A percentile compares a stretch with the other conserved stretches of the same genome.
Evolutionary conservation across 2,329 filamentous ascomycete genomes (phyloP).

Genomic region (Aureobasidium leucospermi): DNA sequence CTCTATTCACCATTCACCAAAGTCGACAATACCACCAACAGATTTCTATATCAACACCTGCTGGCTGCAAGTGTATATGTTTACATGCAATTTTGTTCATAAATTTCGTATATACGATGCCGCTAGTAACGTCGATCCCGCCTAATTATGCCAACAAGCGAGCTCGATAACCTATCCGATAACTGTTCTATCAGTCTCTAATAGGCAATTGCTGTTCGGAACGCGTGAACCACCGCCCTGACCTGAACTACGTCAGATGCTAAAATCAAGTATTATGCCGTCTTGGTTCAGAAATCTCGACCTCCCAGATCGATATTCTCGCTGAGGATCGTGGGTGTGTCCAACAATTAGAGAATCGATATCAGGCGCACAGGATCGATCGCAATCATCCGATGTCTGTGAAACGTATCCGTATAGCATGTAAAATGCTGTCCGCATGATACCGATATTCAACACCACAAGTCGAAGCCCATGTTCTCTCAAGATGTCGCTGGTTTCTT

Average conservation of each 20-base stretch:
- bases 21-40: neutral
- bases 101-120: neutral
- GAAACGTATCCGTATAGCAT: neutral
- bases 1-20: neutral
- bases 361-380: no score
- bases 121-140: neutral
- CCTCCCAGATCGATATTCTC: neutral
- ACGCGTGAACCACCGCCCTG: neutral
- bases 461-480: neutral
- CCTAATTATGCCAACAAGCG: conserved; percentile 2
- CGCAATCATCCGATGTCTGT: no score
- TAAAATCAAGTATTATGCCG: neutral
- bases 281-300: neutral
- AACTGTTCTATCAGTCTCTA: neutral
- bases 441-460: no score
- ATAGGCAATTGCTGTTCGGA: neutral
- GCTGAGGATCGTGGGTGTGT: neutral
- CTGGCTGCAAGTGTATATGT: neutral
- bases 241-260: neutral
- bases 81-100: neutral
- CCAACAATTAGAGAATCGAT: neutral
- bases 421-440: neutral
- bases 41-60: neutral
- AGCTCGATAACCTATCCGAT: neutral
- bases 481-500: neutral